phyloP scores from a whole-genome alignment of 768 basidiomycete genomes.

The Suillus weaverae region DNA sequence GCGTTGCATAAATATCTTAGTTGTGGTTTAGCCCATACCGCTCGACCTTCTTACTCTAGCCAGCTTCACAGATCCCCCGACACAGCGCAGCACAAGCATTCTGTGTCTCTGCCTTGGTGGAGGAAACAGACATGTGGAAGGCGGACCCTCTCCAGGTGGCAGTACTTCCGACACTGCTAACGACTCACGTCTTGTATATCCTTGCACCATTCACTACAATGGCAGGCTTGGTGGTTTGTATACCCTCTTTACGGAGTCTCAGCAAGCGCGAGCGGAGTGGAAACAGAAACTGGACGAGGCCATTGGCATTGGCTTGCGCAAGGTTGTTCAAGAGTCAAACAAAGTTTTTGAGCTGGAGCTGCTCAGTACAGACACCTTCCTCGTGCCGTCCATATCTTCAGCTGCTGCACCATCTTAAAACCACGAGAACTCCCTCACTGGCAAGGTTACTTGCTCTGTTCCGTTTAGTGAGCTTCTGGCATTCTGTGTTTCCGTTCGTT shows the following conservation, averaged over 20 bases:
- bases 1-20: background rate
- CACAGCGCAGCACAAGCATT: slow-evolving; percentile 71
- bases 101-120: slow-evolving; percentile 63
- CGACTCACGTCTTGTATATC: slow-evolving; percentile 80
- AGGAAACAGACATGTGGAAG: slow-evolving; percentile 36
- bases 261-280: slow-evolving; percentile 81
- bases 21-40: slow-evolving; percentile 73
- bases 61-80: slow-evolving; percentile 78
- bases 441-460: slow-evolving; percentile 92
- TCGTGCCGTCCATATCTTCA: slow-evolving; percentile 64
- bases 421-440: slow-evolving; percentile 69
- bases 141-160: slow-evolving; percentile 26
- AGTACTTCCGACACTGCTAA: slow-evolving; percentile 40
- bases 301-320: slow-evolving; percentile 76
- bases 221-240: slow-evolving; percentile 86
- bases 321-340: slow-evolving; percentile 88
- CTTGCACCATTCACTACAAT: slow-evolving; percentile 86
- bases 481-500: background rate
- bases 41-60: slow-evolving; percentile 86
- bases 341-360: slow-evolving; percentile 94
- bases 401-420: slow-evolving; percentile 53
- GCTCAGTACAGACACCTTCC: slow-evolving; percentile 85
- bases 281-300: slow-evolving; percentile 88
- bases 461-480: slow-evolving; percentile 68
- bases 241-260: slow-evolving; percentile 83